A percentile compares a stretch with the other conserved stretches of the same genome.
Conservation (phyloP, 1,139 yeast genomes). For the Sugiyamaella xylanicola region DNA sequence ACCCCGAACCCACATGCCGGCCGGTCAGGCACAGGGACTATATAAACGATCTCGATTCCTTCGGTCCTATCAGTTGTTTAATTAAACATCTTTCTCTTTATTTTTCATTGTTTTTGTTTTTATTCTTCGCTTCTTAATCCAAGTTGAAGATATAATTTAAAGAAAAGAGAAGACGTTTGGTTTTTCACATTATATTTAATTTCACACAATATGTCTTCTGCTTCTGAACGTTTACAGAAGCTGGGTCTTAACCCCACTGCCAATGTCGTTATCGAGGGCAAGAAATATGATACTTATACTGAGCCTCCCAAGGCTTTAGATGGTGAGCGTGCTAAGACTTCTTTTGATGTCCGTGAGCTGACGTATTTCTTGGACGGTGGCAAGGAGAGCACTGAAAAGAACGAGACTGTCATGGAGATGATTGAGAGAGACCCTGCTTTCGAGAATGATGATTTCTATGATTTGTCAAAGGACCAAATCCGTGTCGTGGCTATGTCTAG, state of each 20-base stretch:
- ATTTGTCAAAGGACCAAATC: conserved; percentile 51
- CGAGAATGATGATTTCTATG: conserved; percentile 55
- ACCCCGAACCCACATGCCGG: not conserved
- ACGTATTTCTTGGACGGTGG: conserved; percentile 61
- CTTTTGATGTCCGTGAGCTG: conserved; percentile 51
- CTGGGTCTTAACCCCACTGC: conserved; percentile 31
- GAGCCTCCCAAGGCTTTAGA: conserved; percentile 46
- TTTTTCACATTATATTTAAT: too few species aligned
- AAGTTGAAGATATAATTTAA: not conserved
- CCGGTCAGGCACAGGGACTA: not conserved
- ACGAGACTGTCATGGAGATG: conserved; percentile 51
- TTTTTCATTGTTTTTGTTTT: not conserved
- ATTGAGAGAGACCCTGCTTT: conserved; percentile 61
- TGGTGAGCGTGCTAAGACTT: conserved; percentile 52
- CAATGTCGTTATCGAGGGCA: conserved; percentile 38
- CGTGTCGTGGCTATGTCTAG: conserved; percentile 57
- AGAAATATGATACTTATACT: conserved; percentile 40
- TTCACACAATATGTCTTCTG: not conserved
- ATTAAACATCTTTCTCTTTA: not conserved
- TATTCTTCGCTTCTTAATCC: not conserved
- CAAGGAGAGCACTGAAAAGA: conserved; percentile 48
- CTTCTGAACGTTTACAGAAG: not conserved
- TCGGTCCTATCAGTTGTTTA: not conserved
- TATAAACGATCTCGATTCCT: not conserved
- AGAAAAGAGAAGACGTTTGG: not conserved